Evolutionary conservation across 495 filamentous ascomycete genomes (phyloP).

Genomic region (Penicillium flavigenum): DNA sequence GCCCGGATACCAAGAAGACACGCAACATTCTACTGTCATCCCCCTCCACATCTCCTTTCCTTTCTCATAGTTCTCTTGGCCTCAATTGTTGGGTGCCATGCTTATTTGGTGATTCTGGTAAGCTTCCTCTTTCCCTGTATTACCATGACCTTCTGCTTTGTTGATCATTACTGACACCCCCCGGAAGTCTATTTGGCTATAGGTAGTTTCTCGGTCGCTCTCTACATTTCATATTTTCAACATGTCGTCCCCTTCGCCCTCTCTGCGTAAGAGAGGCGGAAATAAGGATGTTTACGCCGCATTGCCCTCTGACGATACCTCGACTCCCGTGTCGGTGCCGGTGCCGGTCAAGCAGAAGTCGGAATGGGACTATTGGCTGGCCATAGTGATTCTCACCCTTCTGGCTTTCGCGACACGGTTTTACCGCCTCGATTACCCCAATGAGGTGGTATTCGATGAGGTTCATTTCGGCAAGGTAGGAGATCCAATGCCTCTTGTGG

Average conservation of each 20-base stretch:
- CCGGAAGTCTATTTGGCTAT: conserved; percentile 35
- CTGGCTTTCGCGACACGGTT: conserved; percentile 90
- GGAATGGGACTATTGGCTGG: conserved; percentile 85
- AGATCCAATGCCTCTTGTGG: conserved; percentile 8
- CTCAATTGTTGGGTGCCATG: conserved; percentile 26
- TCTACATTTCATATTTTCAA: conserved; percentile 28
- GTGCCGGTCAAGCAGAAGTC: conserved; percentile 38
- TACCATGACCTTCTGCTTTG: not conserved
- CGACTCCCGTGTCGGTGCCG: conserved; percentile 22
- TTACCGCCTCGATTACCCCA: conserved; percentile 90
- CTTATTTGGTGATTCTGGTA: conserved; percentile 32
- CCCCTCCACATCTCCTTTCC: conserved; percentile 14
- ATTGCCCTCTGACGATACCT: conserved; percentile 32
- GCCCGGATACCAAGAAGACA: conserved; percentile 16
- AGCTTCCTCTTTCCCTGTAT: conserved; percentile 7
- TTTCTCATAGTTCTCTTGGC: conserved; percentile 19
- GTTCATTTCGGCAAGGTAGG: conserved; percentile 99
- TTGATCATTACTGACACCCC: conserved; percentile 14
- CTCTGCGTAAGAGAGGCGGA: conserved; percentile 53
- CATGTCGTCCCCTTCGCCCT: conserved; percentile 45
- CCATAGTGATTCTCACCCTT: conserved; percentile 70
- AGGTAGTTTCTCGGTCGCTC: conserved; percentile 41
- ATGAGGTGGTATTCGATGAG: conserved; percentile 98
- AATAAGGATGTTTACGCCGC: conserved; percentile 42
- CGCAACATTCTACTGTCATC: conserved; percentile 10